Evolutionary conservation across 2,329 filamentous ascomycete species (phyloP), one percentile per base, ranked within the genome.

Genomic region (Claviceps pazoutovae): DNA sequence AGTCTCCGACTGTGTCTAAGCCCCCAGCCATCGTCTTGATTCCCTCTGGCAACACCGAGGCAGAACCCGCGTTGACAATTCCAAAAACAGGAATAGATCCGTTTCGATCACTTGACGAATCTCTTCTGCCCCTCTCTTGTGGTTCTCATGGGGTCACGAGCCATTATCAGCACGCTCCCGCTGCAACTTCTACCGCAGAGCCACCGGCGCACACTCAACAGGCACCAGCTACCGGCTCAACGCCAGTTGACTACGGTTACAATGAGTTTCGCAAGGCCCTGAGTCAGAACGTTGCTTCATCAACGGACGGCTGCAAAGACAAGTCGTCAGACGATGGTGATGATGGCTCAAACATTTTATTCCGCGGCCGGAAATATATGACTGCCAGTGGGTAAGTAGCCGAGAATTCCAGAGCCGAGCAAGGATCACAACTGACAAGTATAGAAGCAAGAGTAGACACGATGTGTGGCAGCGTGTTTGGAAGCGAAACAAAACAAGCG

Each of bases 401-500:
- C 13, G 9, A 16, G 21, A 46, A 7, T 26, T 5, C 19, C 34
- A 16, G 21, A 17, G 2, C 6, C 11, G 19, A 16, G 16, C 16
- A 23, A 26, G 17, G 5, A 46, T 44, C 30, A 19, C 34, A 5
- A 17, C 17, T 30, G 37, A 52, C 46, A 3, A 2, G 16, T 11
- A 19, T 14, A 13, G 68, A 52, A 67, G 63, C 48, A 74, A 68
- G 56, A 65, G 66, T 26, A 59, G 66, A 48, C 68, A 68, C 48
- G 69, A 73, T 26, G 67, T 78, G 36, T 73, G 71, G 74, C 71
- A 74, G 55, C 68, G 64, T 16, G 69, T 78, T 65, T 60, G 76
- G 57, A 76, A 73, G 62, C 76, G 73, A 57, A 72, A 72, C n/a
- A 69, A 74, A 38, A 65, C 74, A 13, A 76, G 72, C 53, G 71